Base-by-base conservation (phyloP, 2,329 filamentous ascomycete species). In the Penicillium sp. region DNA sequence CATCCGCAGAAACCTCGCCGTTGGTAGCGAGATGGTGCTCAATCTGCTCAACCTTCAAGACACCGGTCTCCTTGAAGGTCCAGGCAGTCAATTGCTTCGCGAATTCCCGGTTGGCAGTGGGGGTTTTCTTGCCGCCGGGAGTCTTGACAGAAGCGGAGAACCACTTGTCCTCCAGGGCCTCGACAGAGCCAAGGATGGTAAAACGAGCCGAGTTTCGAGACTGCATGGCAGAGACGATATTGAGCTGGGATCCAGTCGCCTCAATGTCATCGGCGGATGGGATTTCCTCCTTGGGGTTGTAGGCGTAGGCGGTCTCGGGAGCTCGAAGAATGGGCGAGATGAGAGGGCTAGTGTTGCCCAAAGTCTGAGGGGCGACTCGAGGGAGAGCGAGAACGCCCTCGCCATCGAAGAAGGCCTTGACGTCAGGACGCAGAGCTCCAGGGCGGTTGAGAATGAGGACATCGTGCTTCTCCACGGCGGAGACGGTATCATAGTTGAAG, bases 41-140 rank as follows among this genome's bases (percentile, higher is more conserved):
- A 60, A 97, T 83, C 67, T 83, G 85, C 71, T 91, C 91, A 66
- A 96, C 90, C 66, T 89, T 88, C 64, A 99, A 73, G 10, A 99
- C 91, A 64, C 94, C 94, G 51, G 88, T 84, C 79, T 99, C 94
- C 77, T 96, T 87, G 81, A 99, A 99, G 0, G 92, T 86, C 94
- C 94, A 99, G n/a, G 85, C 89, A n/a, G 89, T 87, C 52, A 99
- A 75, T 67, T 89, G 86, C 76, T 89, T 88, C 18, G 90, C 89
- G 69, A 99, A 97, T 51, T 90, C 90, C 66, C 86, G 84, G 78
- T 99, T 99, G 64, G 83, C 83, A 11, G 90, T 88, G 71, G 84
- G 83, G 39, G 82, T 78, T 58, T 82, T 77, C 69, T 85, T 86
- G 52, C 79, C 80, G 44, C 66, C 72, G 11, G 78, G 72, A 7